These are phyloP conservation scores for Arthroderma sp. DNA, from an alignment of 2,329 filamentous ascomycete species.

Conservation along the genomic window DNA sequence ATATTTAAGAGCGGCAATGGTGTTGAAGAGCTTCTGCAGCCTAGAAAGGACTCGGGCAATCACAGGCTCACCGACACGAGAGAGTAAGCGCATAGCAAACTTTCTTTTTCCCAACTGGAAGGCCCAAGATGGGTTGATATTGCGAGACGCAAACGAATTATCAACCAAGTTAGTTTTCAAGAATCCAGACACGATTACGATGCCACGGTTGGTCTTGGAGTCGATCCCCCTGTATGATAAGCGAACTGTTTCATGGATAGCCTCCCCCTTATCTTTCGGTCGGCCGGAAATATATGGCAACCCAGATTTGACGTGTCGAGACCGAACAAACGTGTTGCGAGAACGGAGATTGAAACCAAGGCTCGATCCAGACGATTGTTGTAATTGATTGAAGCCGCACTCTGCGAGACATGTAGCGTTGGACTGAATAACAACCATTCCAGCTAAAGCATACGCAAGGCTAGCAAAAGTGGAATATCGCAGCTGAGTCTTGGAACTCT, in stretches of 20 bases:
- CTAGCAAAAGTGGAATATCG: conserved; percentile 23
- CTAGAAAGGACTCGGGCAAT: conserved; percentile 23
- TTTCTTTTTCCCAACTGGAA: conserved; percentile 21
- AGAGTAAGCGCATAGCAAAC: conserved; percentile 27
- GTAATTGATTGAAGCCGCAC: not conserved
- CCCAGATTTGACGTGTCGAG: conserved; percentile 14
- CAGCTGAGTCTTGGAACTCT: conserved; percentile 12
- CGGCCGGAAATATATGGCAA: conserved; percentile 1
- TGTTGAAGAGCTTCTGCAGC: conserved; percentile 26
- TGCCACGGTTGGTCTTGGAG: conserved; percentile 17
- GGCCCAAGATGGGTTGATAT: conserved; percentile 19
- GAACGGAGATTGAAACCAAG: too few species aligned
- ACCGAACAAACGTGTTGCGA: conserved; percentile 1
- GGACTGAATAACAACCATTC: conserved; percentile 6
- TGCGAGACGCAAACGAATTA: conserved; percentile 16
- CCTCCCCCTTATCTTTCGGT: conserved; percentile 19
- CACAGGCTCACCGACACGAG: conserved; percentile 23
- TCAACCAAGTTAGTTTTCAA: conserved; percentile 17
- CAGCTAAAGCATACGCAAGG: conserved; percentile 18
- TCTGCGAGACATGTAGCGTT: conserved; percentile 4
- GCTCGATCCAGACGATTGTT: too few species aligned
- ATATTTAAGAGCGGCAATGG: conserved; percentile 22
- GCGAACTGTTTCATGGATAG: conserved; percentile 22
- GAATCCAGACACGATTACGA: conserved; percentile 25
- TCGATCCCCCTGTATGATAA: conserved; percentile 28